These are phyloP conservation scores for Lactuca sativa DNA, from an alignment of 129 eudicot genomes.

Conservation along the genomic window DNA sequence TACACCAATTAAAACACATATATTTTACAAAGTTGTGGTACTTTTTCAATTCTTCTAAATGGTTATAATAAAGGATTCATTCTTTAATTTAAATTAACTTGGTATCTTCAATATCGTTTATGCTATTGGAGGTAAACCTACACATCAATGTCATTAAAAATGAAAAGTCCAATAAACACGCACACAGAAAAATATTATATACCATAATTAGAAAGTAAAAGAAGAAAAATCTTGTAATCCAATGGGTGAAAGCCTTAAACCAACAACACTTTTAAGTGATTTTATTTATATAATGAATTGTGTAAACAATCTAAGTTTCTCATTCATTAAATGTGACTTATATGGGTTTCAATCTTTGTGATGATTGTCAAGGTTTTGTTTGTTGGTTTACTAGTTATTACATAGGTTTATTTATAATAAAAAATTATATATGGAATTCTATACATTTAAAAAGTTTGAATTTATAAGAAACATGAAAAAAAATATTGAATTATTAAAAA, in stretches of 20 bases:
- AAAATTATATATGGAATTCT: too few relatives aligned
- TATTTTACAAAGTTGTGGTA: too few relatives aligned
- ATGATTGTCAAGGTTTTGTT: too few relatives aligned
- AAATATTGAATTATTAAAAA: not conserved
- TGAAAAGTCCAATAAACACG: constrained; percentile 14
- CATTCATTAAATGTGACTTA: not conserved
- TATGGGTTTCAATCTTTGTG: not conserved
- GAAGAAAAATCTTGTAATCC: not conserved
- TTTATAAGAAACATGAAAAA: constrained; percentile 5
- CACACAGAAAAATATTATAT: not conserved
- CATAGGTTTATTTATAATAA: too few relatives aligned
- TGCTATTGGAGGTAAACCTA: constrained; percentile 18
- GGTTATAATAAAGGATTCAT: not conserved
- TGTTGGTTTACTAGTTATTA: too few relatives aligned
- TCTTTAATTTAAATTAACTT: not conserved
- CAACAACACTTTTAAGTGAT: not conserved
- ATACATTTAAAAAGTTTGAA: too few relatives aligned
- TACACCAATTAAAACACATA: too few relatives aligned
- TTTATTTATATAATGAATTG: not conserved
- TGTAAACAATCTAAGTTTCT: not conserved
- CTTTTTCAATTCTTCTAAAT: not conserved
- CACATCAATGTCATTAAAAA: constrained; percentile 5
- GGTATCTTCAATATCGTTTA: not conserved
- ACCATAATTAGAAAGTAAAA: constrained; percentile 8
- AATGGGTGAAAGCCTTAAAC: too few relatives aligned